Conservation (phyloP, 768 basidiomycete genomes). For the Suillus paluster region DNA sequence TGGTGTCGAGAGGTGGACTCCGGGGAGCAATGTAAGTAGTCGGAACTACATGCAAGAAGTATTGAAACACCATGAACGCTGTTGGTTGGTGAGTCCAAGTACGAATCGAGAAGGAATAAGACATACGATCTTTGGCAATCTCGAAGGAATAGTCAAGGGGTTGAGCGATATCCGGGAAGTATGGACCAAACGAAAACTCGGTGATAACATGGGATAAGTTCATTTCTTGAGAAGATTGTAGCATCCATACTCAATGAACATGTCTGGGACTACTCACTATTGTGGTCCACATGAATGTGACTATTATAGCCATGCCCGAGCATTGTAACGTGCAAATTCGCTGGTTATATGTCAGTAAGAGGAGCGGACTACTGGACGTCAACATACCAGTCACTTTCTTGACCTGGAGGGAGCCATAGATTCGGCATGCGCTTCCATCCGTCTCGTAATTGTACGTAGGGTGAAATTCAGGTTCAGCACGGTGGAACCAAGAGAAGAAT, state of each 20-base stretch:
- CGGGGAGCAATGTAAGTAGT: conserved; percentile 89
- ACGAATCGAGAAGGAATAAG: conserved; percentile 8
- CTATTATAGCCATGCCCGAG: conserved; percentile 94
- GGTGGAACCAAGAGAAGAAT: conserved; percentile 61
- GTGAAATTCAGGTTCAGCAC: conserved; percentile 51
- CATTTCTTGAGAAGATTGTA: conserved; percentile 64
- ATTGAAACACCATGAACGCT: conserved; percentile 93
- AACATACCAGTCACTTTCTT: conserved; percentile 86
- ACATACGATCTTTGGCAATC: conserved; percentile 67
- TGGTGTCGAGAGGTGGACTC: conserved; percentile 63
- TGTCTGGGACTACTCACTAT: conserved; percentile 52
- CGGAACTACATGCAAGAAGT: conserved; percentile 94
- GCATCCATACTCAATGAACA: not conserved
- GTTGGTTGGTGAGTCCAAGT: conserved; percentile 5
- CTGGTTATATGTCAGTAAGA: conserved; percentile 37
- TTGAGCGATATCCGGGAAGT: conserved; percentile 94
- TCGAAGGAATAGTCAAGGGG: conserved; percentile 93
- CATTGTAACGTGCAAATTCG: conserved; percentile 93
- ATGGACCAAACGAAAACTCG: conserved; percentile 96
- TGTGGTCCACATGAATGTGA: conserved; percentile 85
- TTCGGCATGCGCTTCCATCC: conserved; percentile 80
- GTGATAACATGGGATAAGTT: conserved; percentile 96
- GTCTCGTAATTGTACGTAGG: conserved; percentile 75
- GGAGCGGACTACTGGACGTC: not conserved
- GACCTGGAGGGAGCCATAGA: conserved; percentile 80